Percentiles rank a stretch among this genome's conserved stretches.
Evolutionary conservation across 2,329 filamentous ascomycete genomes (phyloP).

Genomic region (Neocatenulostroma microsporum): DNA sequence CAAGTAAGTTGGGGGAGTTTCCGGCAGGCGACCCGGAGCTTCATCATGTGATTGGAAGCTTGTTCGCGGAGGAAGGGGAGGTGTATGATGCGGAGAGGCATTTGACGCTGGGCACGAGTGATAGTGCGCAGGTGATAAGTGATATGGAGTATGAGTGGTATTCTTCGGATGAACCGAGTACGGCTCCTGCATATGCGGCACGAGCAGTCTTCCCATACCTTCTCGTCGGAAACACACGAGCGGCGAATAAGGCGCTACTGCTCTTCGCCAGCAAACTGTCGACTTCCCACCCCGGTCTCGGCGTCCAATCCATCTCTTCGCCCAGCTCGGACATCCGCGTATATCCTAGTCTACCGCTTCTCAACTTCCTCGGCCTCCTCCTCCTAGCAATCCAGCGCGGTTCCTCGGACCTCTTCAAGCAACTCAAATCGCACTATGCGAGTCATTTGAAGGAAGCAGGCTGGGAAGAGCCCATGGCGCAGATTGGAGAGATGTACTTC

Average conservation of each 20-base stretch:
- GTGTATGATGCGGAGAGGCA: slow-evolving; percentile 90
- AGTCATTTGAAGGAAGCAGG: slow-evolving; percentile 63
- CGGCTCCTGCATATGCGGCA: slow-evolving; percentile 75
- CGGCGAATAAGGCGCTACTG: slow-evolving; percentile 73
- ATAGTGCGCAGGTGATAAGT: slow-evolving; percentile 72
- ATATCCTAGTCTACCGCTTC: slow-evolving; percentile 82
- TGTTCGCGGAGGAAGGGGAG: slow-evolving; percentile 90
- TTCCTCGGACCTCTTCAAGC: slow-evolving; percentile 67
- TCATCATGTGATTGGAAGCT: slow-evolving; percentile 79
- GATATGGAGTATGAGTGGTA: slow-evolving; percentile 93
- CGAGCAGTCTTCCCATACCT: slow-evolving; percentile 87
- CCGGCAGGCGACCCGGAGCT: slow-evolving; percentile 90
- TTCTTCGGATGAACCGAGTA: slow-evolving; percentile 76
- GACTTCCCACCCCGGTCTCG: slow-evolving; percentile 55
- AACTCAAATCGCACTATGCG: slow-evolving; percentile 74
- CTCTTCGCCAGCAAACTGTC: slow-evolving; percentile 63
- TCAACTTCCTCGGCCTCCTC: slow-evolving; percentile 87
- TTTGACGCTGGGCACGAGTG: slow-evolving; percentile 77
- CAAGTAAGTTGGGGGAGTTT: slow-evolving; percentile 72
- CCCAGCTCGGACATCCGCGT: slow-evolving; percentile 63
- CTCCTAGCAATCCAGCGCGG: slow-evolving; percentile 77
- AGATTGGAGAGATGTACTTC: slow-evolving; percentile 96
- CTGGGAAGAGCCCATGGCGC: slow-evolving; percentile 74
- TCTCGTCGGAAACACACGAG: slow-evolving; percentile 79
- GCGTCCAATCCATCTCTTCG: slow-evolving; percentile 72